Evolutionary conservation across 176 grass and related monocot species (phyloP).

Genomic region (Triticum urartu): DNA sequence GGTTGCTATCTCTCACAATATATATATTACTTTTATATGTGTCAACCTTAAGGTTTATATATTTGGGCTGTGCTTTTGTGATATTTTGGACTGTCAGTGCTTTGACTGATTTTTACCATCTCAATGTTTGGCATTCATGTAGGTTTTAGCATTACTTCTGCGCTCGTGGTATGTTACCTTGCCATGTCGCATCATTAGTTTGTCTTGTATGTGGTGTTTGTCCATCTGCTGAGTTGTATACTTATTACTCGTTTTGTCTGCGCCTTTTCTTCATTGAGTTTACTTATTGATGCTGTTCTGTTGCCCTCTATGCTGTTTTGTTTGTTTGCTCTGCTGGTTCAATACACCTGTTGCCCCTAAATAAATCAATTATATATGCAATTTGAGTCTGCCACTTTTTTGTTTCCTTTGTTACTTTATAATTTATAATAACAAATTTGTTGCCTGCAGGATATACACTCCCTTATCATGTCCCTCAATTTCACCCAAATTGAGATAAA

Average conservation of each 20-base stretch:
- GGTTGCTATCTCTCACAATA: conserved; percentile 17
- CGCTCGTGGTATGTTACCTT: neutral
- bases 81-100: neutral
- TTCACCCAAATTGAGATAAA: conserved; percentile 94
- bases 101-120: neutral
- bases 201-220: neutral
- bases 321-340: conserved; percentile 1
- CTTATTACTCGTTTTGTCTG: neutral
- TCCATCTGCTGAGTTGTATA: neutral
- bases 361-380: neutral
- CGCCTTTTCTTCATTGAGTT: neutral
- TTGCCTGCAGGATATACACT: conserved; percentile 77
- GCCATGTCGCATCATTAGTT: neutral
- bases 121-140: neutral
- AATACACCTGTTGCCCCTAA: neutral
- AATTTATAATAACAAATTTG: neutral
- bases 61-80: neutral
- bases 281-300: neutral
- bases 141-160: neutral
- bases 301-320: neutral
- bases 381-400: neutral
- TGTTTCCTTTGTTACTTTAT: neutral
- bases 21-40: neutral
- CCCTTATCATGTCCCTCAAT: conserved; percentile 77
- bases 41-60: neutral